Percentiles rank a stretch among this genome's conserved stretches.
phyloP scores from a whole-genome alignment of 1,139 yeast species.

The Suhomyces panamericanus region DNA sequence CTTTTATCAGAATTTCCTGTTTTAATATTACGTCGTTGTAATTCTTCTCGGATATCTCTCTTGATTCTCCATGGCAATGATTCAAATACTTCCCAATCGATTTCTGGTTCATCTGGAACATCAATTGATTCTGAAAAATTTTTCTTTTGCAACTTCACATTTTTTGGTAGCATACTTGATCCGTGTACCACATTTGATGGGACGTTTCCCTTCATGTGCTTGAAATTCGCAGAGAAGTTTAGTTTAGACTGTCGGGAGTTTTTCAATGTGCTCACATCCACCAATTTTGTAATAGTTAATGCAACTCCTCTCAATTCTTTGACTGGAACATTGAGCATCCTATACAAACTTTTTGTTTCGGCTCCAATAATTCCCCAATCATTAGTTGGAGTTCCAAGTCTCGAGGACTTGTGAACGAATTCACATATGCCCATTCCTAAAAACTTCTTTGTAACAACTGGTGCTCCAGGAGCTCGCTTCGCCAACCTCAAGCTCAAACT shows the following conservation, averaged over 20 bases:
- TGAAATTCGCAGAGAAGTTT: constrained; percentile 26
- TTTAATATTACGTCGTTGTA: constrained; percentile 33
- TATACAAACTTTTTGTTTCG: constrained; percentile 57
- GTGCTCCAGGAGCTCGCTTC: constrained; percentile 62
- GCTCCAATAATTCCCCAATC: constrained; percentile 62
- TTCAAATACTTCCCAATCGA: constrained; percentile 57
- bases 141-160: background rate
- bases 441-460: constrained; percentile 71
- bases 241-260: constrained; percentile 43
- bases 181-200: background rate
- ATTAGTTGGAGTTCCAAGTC: constrained; percentile 64
- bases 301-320: constrained; percentile 78
- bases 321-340: constrained; percentile 61
- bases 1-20: constrained; percentile 16
- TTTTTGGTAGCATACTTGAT: background rate
- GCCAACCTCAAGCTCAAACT: constrained; percentile 65
- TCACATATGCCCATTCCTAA: constrained; percentile 86
- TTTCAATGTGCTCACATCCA: constrained; percentile 34
- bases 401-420: constrained; percentile 56
- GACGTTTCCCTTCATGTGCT: too few species aligned
- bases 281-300: constrained; percentile 60
- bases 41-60: constrained; percentile 48
- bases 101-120: constrained; percentile 19
- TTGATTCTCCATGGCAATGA: constrained; percentile 55
- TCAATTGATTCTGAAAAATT: background rate